These are phyloP conservation scores for Fusarium sp. DNA, from an alignment of 2,329 filamentous ascomycete species.

Conservation along the genomic window DNA sequence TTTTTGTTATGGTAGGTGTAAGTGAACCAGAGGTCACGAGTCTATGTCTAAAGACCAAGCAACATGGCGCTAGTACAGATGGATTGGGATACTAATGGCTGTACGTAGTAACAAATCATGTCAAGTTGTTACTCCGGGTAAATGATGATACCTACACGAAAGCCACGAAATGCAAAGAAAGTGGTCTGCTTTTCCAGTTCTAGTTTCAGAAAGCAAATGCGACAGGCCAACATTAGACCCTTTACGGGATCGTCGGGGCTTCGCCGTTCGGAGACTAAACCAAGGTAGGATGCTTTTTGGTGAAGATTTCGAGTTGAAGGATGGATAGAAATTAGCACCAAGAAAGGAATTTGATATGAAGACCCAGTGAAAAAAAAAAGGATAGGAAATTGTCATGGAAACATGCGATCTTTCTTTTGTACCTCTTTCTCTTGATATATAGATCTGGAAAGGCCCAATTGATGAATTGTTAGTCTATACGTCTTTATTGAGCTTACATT, in stretches of 20 bases:
- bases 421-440: constrained; percentile 20
- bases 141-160: not conserved
- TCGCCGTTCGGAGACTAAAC: constrained; percentile 30
- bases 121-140: not conserved
- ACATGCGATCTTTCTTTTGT: constrained; percentile 10
- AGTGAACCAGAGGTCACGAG: constrained; percentile 6
- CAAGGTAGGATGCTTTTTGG: not conserved
- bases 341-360: constrained; percentile 2
- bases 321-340: constrained; percentile 5
- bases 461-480: not conserved
- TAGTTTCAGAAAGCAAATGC: constrained; percentile 21
- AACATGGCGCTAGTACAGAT: not conserved
- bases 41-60: not conserved
- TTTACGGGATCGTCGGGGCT: constrained; percentile 4
- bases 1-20: not conserved
- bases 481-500: not conserved
- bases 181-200: constrained; percentile 28
- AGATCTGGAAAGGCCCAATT: constrained; percentile 15
- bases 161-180: not conserved
- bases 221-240: constrained; percentile 14
- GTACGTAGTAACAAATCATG: not conserved
- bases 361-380: constrained; percentile 19
- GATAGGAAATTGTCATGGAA: constrained; percentile 16
- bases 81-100: not conserved
- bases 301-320: not conserved